Conservation (phyloP, 2,329 filamentous ascomycete species). For the Mycosphaerelloides madeirae region DNA sequence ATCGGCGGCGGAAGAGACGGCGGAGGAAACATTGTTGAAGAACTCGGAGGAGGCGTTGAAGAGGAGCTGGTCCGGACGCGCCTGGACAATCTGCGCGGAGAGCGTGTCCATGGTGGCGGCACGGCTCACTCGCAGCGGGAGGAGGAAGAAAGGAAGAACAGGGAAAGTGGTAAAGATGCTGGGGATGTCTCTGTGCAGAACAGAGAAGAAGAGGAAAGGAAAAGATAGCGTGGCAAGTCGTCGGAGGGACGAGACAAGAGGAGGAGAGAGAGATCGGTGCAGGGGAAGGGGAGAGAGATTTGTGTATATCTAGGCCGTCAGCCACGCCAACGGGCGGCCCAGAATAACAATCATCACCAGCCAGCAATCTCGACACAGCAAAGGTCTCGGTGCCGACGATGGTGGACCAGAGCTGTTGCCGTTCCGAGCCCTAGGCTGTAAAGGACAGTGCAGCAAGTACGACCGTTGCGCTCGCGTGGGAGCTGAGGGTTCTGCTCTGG, state of each 20-base stretch:
- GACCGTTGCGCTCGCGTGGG: no score
- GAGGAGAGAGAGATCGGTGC: not conserved
- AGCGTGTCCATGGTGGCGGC: not conserved
- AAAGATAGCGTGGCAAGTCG: not conserved
- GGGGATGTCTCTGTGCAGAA: not conserved
- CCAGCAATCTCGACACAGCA: no score
- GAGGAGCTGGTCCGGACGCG: not conserved
- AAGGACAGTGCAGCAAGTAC: no score
- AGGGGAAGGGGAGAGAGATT: not conserved
- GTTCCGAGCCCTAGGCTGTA: no score
- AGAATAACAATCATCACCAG: no score
- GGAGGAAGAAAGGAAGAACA: not conserved
- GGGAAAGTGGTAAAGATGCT: not conserved
- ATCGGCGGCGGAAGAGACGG: not conserved
- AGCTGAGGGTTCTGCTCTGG: no score
- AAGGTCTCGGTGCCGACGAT: no score
- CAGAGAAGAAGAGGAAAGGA: not conserved
- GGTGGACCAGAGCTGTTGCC: no score
- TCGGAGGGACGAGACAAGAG: not conserved
- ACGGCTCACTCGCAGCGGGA: not conserved
- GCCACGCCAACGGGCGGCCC: no score
- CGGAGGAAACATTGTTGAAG: not conserved
- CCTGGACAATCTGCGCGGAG: not conserved
- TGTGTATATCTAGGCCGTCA: no score
- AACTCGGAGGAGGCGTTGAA: not conserved